phyloP scores from a whole-genome alignment of 2,329 filamentous ascomycete genomes.

The Diplocarpon mali region DNA sequence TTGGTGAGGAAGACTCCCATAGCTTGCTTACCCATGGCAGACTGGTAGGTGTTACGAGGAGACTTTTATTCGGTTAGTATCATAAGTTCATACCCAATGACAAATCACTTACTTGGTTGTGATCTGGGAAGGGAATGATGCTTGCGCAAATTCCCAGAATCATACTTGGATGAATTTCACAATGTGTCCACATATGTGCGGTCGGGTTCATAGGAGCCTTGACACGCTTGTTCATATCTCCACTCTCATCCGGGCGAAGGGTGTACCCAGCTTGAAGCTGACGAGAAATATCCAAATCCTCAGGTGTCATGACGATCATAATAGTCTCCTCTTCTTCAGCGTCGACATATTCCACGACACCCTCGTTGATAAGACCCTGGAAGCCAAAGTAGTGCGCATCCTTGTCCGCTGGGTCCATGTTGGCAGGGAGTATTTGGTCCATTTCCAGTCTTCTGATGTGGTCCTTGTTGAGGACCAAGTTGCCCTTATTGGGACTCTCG shows the following conservation, averaged over 20 bases:
- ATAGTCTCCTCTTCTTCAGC: conserved; percentile 97
- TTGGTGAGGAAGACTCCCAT: conserved; percentile 99
- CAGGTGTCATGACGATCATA: conserved; percentile 99
- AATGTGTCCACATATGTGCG: conserved; percentile 91
- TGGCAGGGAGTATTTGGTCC: conserved; percentile 54
- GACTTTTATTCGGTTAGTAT: conserved; percentile 47
- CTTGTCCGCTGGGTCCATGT: conserved; percentile 46
- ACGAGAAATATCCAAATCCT: conserved; percentile 75
- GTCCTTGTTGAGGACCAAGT: conserved; percentile 74
- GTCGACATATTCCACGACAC: conserved; percentile 91
- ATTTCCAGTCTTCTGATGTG: conserved; percentile 67
- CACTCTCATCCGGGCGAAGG: conserved; percentile 47
- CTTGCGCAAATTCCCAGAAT: conserved; percentile 96
- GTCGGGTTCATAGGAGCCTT: conserved; percentile 80
- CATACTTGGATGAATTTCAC: conserved; percentile 99
- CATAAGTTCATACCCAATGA: conserved; percentile 5
- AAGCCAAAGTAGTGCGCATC: conserved; percentile 63
- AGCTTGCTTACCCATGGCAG: conserved; percentile 99
- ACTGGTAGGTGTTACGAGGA: conserved; percentile 97
- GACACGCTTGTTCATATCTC: conserved; percentile 74
- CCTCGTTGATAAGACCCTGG: conserved; percentile 72
- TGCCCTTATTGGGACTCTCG: conserved; percentile 63
- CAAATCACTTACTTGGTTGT: conserved; percentile 61
- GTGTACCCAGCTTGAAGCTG: conserved; percentile 56
- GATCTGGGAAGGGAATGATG: conserved; percentile 98